Conservation (phyloP, 2,329 filamentous ascomycete species). For the Hypoxylon sp. region DNA sequence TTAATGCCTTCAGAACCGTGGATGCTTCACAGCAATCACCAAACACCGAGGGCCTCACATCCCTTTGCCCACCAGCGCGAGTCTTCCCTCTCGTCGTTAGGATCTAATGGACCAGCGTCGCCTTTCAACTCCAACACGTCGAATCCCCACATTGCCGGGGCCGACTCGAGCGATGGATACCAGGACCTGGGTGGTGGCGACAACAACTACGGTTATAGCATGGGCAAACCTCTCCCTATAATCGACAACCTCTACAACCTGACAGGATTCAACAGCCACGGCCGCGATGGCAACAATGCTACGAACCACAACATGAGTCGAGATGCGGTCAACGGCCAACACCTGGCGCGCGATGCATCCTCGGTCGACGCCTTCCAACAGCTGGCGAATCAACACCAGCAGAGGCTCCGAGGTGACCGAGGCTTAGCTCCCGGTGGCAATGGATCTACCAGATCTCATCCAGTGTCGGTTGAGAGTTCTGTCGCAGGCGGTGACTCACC, state of each 20-base stretch:
- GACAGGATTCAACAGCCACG: constrained; percentile 42
- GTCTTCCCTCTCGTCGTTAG: constrained; percentile 67
- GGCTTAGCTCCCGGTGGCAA: constrained; percentile 52
- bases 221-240: constrained; percentile 54
- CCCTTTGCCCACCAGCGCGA: constrained; percentile 64
- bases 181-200: constrained; percentile 53
- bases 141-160: constrained; percentile 66
- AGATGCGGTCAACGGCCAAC: constrained; percentile 52
- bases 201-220: constrained; percentile 54
- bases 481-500: constrained; percentile 65
- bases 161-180: constrained; percentile 58
- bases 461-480: constrained; percentile 65
- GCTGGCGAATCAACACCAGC: constrained; percentile 48
- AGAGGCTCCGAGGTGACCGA: constrained; percentile 52
- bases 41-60: constrained; percentile 41
- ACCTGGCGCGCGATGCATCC: constrained; percentile 48
- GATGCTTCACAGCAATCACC: constrained; percentile 41
- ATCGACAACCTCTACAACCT: constrained; percentile 48
- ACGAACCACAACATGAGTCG: constrained; percentile 43
- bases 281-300: constrained; percentile 45
- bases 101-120: constrained; percentile 66
- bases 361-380: constrained; percentile 41
- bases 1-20: constrained; percentile 46
- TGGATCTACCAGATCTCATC: constrained; percentile 54
- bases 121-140: constrained; percentile 63